A percentile compares a stretch with the other conserved stretches of the same genome.
Evolutionary conservation across 257 asterid genomes (phyloP).

Genomic region (Nicotiana knightiana): DNA sequence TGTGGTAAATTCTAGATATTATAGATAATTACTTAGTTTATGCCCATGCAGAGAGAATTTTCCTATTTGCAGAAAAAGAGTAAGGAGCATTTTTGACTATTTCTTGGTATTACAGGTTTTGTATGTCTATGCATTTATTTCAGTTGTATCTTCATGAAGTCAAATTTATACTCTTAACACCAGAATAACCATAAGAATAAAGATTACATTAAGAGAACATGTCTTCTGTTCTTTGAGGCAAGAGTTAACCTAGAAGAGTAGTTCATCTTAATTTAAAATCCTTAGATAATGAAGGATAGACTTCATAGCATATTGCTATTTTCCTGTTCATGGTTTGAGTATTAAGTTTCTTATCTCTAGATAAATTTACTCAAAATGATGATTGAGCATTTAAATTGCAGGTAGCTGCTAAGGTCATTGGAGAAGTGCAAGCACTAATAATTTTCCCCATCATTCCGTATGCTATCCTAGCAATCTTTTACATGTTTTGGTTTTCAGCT

Average conservation of each 20-base stretch:
- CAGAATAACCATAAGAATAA: not conserved
- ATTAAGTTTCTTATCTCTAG: not conserved
- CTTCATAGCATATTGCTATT: not conserved
- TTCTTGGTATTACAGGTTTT: not conserved
- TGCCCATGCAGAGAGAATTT: not conserved
- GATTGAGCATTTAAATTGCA: conserved; percentile 21
- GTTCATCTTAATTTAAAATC: not conserved
- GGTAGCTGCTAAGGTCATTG: conserved; percentile 99
- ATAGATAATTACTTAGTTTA: not conserved
- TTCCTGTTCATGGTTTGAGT: not conserved
- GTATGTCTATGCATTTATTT: not conserved
- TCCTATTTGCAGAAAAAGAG: not conserved
- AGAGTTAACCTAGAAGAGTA: not conserved
- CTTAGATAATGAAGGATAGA: not conserved
- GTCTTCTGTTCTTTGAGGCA: not conserved
- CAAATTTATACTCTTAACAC: not conserved
- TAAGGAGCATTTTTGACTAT: not conserved
- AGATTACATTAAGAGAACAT: not conserved
- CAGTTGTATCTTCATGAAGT: not conserved
- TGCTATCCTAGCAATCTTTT: conserved; percentile 64
- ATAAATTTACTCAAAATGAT: not conserved
- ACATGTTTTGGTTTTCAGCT: conserved; percentile 92
- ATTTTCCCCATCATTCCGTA: conserved; percentile 87
- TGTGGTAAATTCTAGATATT: not conserved
- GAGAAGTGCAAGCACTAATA: conserved; percentile 89